Base-by-base conservation (phyloP, 495 filamentous ascomycete genomes). In the Daldinia grandis region DNA sequence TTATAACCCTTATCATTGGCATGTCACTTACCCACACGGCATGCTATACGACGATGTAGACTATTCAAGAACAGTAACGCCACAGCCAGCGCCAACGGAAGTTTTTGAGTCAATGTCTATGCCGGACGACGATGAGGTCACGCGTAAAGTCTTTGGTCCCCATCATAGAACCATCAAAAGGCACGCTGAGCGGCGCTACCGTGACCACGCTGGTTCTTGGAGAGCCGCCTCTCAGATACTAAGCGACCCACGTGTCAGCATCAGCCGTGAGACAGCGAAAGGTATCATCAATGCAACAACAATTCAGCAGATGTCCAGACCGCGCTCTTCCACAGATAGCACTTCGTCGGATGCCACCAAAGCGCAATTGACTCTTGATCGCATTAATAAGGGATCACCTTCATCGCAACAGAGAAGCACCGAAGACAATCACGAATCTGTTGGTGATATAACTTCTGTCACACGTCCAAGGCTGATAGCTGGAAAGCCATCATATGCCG, bases 171-270 rank as follows among this genome's bases (percentile, higher is more conserved):
- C 83, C 15, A 77, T 84, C 31, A 79, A 72, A 58, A 75, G 76
- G 47, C 77, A 81, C 25, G 77, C 79, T 30, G 68, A 71, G 5
- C 74, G 79, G 58, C 77, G 82, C 31, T 86, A 85, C 58, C 82
- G 78, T 30, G 83, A 86, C 56, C 80, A 77, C 5, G 84, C 78
- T 8, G 84, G 84, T 30, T 72, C 85, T 10, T 87, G 80, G 80
- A 76, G 84, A 64, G 78, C 82, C 17, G 71, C 76, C 4, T 69
- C 54, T n/a, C 74, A 71, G 25, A 81, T 75, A n/a, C 71, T 84
- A 12, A 77, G 78, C 58, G 83, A 86, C 64, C 84, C 85, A 0
- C 78, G 83, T 1, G 76, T 85, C 27, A 81, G 78, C 12, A 70
- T 83, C 47, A 84, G 78, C 55, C 78, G 79, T 19, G 81, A 80